Conservation (phyloP, 305 asterid genomes). For the Vinca major region DNA sequence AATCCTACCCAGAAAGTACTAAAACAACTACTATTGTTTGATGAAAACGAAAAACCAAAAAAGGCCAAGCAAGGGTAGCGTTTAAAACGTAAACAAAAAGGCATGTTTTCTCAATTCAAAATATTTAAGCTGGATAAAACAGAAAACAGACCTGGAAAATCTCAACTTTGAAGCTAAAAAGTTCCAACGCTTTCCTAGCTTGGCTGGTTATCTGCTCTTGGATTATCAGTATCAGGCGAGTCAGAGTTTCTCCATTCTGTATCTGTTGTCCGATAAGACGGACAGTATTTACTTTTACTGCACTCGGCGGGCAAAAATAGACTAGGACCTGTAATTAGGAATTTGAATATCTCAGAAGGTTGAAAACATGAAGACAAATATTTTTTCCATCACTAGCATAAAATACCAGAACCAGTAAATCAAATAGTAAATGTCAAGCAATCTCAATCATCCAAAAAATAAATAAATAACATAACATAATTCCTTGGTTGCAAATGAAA, state of each 20-base stretch:
- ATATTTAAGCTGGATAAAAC: conserved; percentile 9
- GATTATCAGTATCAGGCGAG: conserved; percentile 52
- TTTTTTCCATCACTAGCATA: background rate
- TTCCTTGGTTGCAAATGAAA: background rate
- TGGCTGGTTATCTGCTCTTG: conserved; percentile 60
- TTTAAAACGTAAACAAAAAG: background rate
- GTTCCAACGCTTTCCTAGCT: conserved; percentile 58
- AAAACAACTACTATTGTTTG: background rate
- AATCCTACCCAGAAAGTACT: background rate
- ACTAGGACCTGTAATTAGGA: conserved; percentile 51
- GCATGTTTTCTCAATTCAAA: background rate
- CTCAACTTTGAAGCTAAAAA: conserved; percentile 57
- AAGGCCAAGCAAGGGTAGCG: background rate
- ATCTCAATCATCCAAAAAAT: background rate
- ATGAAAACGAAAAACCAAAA: background rate
- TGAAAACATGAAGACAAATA: conserved; percentile 1
- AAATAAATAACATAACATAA: background rate
- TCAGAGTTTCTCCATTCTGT: conserved; percentile 41
- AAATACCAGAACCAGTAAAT: background rate
- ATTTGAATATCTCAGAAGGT: conserved; percentile 10
- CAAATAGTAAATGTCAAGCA: background rate
- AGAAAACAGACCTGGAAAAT: conserved; percentile 54
- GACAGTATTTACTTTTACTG: conserved; percentile 45
- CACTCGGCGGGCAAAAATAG: conserved; percentile 42
- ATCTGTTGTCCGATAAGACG: conserved; percentile 42